Base-by-base conservation (phyloP, 179 eudicot genomes). In the Actinidia chinensis region DNA sequence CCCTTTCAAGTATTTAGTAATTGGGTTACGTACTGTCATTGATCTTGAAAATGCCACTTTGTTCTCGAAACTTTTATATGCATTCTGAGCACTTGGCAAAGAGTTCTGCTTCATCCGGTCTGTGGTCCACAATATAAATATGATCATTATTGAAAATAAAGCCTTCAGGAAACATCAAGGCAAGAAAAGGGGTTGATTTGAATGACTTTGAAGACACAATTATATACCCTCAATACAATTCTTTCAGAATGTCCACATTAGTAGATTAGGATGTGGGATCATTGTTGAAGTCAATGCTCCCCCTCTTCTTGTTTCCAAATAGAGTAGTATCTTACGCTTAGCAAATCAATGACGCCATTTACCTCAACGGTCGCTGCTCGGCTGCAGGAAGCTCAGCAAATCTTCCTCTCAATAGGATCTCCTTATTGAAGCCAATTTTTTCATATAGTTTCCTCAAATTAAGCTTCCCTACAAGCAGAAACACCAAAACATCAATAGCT, bases 21-120 rank as follows among this genome's bases (percentile, higher is more conserved):
- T 28, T 44, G 58, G 76, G 18, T 80, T 61, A 18, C 82, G 12
- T 89, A 94, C 98, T 58, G 87, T 85, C 93, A 94, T 94, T 54
- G 97, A 90, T 92, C 98, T 91, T 82, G 97, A 94, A 84, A 71
- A 64, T 55, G 98, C 98, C 70, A 97, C 97, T 86, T 94, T 94
- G 87, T 94, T 91, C 67, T 95, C 90, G 77, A 94, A 94, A 71
- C 89, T 91, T 78, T 77, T 74, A 79, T 94, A 92, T 12, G 90
- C 89, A 86, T 88, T 68, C 55, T 85, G 85, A 42, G 98, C 97
- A 75, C 80, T 89, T 85, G 68, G 96, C 90, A 83, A 94, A 94
- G 48, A 92, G 93, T 81, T 94, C 91, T 74, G 91, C 97, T 86
- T 94, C 98, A 75, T 92, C 95, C 12, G 91, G 88, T n/a, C n/a